Evolutionary conservation across 2,329 filamentous ascomycete species (phyloP).

Genomic region (Claviceps humidiphila): DNA sequence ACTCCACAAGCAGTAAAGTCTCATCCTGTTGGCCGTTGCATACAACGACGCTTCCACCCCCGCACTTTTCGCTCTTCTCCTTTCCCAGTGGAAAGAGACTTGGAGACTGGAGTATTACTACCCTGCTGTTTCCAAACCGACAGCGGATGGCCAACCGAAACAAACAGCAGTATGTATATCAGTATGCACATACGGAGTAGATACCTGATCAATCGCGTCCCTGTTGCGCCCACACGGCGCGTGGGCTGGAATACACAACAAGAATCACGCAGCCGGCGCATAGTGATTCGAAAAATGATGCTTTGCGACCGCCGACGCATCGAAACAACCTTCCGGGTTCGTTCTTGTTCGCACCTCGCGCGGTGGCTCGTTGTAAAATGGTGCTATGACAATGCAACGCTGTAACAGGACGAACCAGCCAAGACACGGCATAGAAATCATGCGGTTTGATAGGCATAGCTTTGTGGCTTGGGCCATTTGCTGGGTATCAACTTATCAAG

Average conservation of each 20-base stretch:
- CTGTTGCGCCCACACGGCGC: background rate
- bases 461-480: background rate
- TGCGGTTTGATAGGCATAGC: background rate
- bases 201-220: background rate
- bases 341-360: background rate
- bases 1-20: background rate
- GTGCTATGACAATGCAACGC: background rate
- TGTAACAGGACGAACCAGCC: background rate
- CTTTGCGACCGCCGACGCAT: background rate
- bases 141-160: background rate
- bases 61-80: background rate
- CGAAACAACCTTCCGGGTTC: background rate
- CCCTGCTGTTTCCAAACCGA: background rate
- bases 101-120: background rate
- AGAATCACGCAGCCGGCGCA: constrained; percentile 3
- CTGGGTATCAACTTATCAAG: no score
- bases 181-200: background rate
- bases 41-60: background rate
- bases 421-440: background rate
- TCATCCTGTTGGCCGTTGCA: background rate
- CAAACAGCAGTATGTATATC: background rate
- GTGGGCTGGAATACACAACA: background rate
- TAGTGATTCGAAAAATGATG: background rate
- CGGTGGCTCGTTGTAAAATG: background rate
- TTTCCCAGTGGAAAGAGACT: background rate